These are phyloP conservation scores for Myxozyma neotropica DNA, from an alignment of 805 yeast genomes.

Conservation along the genomic window DNA sequence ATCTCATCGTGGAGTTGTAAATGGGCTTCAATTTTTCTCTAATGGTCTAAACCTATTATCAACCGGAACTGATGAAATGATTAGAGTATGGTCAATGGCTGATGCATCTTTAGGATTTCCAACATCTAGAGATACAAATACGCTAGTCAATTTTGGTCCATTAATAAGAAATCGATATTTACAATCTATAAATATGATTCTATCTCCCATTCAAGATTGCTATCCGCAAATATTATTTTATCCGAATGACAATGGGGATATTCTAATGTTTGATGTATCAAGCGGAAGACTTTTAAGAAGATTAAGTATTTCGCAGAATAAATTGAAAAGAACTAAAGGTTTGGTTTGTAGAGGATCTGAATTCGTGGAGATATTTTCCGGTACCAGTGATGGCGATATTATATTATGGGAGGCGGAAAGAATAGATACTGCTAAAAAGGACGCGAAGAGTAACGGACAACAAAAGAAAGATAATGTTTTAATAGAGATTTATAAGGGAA, in stretches of 20 bases:
- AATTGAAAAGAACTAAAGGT: conserved; percentile 16
- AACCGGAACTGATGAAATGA: conserved; percentile 77
- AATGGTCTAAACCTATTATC: conserved; percentile 64
- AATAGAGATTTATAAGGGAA: conserved; percentile 25
- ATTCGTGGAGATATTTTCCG: conserved; percentile 31
- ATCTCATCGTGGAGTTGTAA: conserved; percentile 79
- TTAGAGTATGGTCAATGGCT: conserved; percentile 76
- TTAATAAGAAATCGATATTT: conserved; percentile 64
- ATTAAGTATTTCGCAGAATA: conserved; percentile 38
- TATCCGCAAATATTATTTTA: conserved; percentile 61
- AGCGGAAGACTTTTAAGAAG: conserved; percentile 68
- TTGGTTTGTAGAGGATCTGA: conserved; percentile 30
- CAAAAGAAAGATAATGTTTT: conserved; percentile 12
- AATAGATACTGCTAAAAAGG: not conserved
- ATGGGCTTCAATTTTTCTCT: conserved; percentile 76
- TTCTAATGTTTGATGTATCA: conserved; percentile 57
- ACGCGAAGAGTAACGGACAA: not conserved
- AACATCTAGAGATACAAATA: conserved; percentile 45
- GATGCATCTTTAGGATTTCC: conserved; percentile 41
- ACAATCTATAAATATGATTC: conserved; percentile 59
- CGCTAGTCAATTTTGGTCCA: conserved; percentile 76
- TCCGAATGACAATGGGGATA: conserved; percentile 76
- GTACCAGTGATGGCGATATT: conserved; percentile 31
- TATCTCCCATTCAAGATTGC: conserved; percentile 56
- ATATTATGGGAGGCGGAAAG: conserved; percentile 29